These are phyloP conservation scores for Emergomyces pasteurianus DNA, from an alignment of 2,329 filamentous ascomycete genomes.

Conservation along the genomic window DNA sequence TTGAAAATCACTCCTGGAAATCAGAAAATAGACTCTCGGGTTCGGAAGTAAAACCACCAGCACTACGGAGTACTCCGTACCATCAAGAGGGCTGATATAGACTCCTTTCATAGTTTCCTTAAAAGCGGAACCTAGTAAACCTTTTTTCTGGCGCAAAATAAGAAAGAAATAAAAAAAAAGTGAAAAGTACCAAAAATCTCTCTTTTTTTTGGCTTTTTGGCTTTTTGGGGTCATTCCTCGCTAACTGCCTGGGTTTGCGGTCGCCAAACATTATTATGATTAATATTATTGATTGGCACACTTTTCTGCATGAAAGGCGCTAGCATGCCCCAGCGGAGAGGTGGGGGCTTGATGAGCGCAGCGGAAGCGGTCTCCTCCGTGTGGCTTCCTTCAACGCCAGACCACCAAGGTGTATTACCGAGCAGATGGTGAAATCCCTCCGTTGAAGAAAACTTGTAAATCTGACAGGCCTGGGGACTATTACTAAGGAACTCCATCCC, in stretches of 20 bases:
- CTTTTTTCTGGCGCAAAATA: neutral
- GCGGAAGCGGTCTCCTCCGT: neutral
- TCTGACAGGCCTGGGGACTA: neutral
- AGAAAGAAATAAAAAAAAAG: neutral
- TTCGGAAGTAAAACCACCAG: neutral
- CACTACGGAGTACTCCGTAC: too few species aligned
- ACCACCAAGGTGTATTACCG: neutral
- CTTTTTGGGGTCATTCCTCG: neutral
- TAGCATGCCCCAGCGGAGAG: neutral
- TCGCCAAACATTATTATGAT: neutral
- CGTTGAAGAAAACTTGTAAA: neutral
- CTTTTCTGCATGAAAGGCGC: neutral
- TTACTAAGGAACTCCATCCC: neutral
- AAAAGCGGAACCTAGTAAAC: neutral
- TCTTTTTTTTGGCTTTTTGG: neutral
- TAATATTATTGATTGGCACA: neutral
- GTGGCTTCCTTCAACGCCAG: neutral
- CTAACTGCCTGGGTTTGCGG: neutral
- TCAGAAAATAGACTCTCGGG: neutral
- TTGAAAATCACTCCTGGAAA: neutral
- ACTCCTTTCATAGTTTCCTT: neutral
- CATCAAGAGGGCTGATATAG: neutral
- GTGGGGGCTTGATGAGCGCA: neutral
- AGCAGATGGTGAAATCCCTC: neutral
- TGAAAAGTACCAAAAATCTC: neutral